Percentiles rank a stretch among this genome's conserved stretches.
These are phyloP conservation scores for Cercophora samala DNA, from an alignment of 495 filamentous ascomycete genomes.

Conservation along the genomic window DNA sequence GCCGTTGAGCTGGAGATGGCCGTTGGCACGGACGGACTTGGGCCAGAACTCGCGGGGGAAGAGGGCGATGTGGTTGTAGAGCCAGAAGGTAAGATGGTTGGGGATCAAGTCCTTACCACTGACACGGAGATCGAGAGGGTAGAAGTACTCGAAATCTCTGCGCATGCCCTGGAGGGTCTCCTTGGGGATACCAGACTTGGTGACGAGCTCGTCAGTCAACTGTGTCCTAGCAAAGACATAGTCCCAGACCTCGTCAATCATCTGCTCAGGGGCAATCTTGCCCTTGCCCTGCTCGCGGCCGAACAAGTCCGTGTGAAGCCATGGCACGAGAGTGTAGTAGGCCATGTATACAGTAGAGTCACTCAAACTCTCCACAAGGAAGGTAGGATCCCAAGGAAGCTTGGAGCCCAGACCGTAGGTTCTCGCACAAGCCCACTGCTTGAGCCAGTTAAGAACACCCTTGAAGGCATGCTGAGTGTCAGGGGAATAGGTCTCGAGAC, in stretches of 20 bases:
- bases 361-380: conserved; percentile 87
- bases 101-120: conserved; percentile 85
- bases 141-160: conserved; percentile 94
- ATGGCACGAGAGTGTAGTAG: conserved; percentile 92
- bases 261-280: conserved; percentile 73
- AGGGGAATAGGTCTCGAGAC: conserved; percentile 70
- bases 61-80: conserved; percentile 87
- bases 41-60: conserved; percentile 89
- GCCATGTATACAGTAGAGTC: conserved; percentile 95
- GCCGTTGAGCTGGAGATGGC: conserved; percentile 88
- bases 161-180: conserved; percentile 72
- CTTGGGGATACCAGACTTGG: conserved; percentile 64
- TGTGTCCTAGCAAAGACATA: conserved; percentile 71
- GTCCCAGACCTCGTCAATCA: conserved; percentile 97
- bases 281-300: conserved; percentile 65
- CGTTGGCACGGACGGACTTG: conserved; percentile 76
- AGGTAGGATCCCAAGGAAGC: conserved; percentile 89
- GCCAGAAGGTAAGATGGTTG: conserved; percentile 92
- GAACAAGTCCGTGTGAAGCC: conserved; percentile 74
- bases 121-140: conserved; percentile 81
- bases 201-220: conserved; percentile 57
- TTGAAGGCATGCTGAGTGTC: conserved; percentile 84
- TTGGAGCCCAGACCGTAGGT: conserved; percentile 91
- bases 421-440: conserved; percentile 91
- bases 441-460: conserved; percentile 83